Percentiles rank a stretch among this genome's conserved stretches.
These are phyloP conservation scores for Maudiozyma humilis DNA, from an alignment of 1,139 yeast species.

Conservation along the genomic window DNA sequence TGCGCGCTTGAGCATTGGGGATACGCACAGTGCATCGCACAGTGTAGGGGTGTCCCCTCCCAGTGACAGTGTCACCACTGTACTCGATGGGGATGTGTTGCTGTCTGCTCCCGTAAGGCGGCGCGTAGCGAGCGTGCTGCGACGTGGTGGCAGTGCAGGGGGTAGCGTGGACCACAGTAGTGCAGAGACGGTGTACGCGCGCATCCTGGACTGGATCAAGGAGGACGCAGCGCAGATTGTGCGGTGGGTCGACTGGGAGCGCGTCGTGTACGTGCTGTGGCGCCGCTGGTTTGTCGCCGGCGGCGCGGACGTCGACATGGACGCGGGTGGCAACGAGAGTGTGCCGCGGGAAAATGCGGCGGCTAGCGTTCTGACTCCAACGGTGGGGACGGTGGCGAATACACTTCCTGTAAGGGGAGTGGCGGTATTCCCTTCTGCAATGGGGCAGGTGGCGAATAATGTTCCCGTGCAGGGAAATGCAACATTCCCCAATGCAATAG, in stretches of 20 bases:
- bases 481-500: no score
- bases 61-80: conserved; percentile 7
- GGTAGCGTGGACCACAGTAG: neutral
- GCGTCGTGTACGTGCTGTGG: conserved; percentile 20
- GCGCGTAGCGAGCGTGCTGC: conserved; percentile 4
- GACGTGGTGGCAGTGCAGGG: neutral
- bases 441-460: no score
- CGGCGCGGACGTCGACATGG: conserved; percentile 16
- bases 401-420: no score
- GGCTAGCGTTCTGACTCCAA: no score
- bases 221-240: conserved; percentile 21
- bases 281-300: conserved; percentile 16
- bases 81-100: conserved; percentile 4
- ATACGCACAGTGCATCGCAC: conserved; percentile 4
- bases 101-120: conserved; percentile 9
- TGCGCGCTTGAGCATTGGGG: conserved; percentile 21
- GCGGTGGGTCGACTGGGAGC: conserved; percentile 23
- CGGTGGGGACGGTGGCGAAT: no score
- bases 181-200: conserved; percentile 13
- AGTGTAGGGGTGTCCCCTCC: conserved; percentile 2
- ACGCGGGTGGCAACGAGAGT: no score
- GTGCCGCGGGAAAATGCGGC: neutral
- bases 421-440: no score
- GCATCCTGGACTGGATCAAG: conserved; percentile 18
- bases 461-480: no score